phyloP scores from a whole-genome alignment of 2,329 filamentous ascomycete genomes.

The Cylindrodendrum hubeiense region DNA sequence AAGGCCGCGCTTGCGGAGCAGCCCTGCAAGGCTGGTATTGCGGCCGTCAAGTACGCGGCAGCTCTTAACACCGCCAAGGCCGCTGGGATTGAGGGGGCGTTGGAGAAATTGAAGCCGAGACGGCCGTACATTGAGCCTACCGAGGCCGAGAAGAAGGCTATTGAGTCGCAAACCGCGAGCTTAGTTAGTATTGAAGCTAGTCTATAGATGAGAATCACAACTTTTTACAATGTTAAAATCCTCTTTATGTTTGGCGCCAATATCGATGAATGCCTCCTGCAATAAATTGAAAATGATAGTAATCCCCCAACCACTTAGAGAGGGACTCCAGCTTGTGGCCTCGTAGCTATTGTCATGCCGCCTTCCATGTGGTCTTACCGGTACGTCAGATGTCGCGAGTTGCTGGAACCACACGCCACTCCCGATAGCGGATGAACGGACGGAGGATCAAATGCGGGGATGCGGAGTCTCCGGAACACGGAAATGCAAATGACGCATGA shows the following conservation, averaged over 20 bases:
- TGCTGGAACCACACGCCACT: too few relatives aligned
- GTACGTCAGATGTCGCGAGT: too few relatives aligned
- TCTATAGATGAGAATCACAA: slow-evolving; percentile 25
- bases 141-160: slow-evolving; percentile 57
- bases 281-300: too few relatives aligned
- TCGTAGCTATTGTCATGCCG: too few relatives aligned
- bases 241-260: too few relatives aligned
- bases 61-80: slow-evolving; percentile 68
- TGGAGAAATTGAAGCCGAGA: slow-evolving; percentile 69
- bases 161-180: slow-evolving; percentile 54
- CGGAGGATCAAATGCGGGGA: not conserved
- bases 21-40: slow-evolving; percentile 75
- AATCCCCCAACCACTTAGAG: too few relatives aligned
- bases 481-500: not conserved
- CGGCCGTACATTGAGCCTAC: slow-evolving; percentile 67
- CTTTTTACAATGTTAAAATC: too few relatives aligned
- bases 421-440: too few relatives aligned
- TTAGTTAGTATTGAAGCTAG: slow-evolving; percentile 56
- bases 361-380: too few relatives aligned
- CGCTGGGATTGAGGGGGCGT: slow-evolving; percentile 71
- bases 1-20: slow-evolving; percentile 75
- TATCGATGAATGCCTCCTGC: too few relatives aligned
- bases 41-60: slow-evolving; percentile 75
- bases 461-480: not conserved
- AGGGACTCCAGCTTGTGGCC: too few relatives aligned